Percentiles rank a stretch among this genome's conserved stretches.
phyloP scores from a whole-genome alignment of 108 stramenopile species.

The Skeletonema tropicum region DNA sequence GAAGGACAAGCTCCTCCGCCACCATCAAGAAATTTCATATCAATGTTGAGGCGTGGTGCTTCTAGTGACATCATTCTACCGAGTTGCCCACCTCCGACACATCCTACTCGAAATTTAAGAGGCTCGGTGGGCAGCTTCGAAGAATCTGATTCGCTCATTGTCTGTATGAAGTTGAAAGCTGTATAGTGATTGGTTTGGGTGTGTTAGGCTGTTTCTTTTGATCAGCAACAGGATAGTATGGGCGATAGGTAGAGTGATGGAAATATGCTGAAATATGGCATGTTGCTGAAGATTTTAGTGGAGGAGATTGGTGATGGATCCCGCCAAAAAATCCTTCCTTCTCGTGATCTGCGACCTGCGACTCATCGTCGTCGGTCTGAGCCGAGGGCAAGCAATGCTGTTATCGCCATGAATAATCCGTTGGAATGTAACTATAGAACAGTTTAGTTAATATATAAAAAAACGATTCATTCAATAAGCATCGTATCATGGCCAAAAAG shows the following conservation, averaged over 20 bases:
- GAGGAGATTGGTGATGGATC: constrained; percentile 1
- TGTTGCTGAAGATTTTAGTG: not conserved
- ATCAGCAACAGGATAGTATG: not conserved
- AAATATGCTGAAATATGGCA: too few relatives aligned
- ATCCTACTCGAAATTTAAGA: constrained; percentile 73
- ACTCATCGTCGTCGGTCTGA: too few relatives aligned
- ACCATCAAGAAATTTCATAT: constrained; percentile 89
- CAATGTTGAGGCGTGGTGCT: constrained; percentile 90
- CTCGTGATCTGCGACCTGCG: too few relatives aligned
- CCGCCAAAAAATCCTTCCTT: not conserved
- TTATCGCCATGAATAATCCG: not conserved
- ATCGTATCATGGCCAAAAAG: constrained; percentile 23
- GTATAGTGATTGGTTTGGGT: not conserved
- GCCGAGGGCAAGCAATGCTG: not conserved
- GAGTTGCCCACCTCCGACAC: constrained; percentile 98
- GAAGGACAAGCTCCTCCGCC: constrained; percentile 70
- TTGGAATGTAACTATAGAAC: not conserved
- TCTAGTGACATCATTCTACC: constrained; percentile 99
- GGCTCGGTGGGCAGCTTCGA: constrained; percentile 36
- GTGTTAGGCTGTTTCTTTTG: not conserved
- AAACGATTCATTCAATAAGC: too few relatives aligned
- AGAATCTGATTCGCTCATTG: constrained; percentile 4
- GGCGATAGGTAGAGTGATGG: not conserved
- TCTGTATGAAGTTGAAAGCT: not conserved
- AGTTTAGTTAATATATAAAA: too few relatives aligned